Percentiles rank a stretch among this genome's conserved stretches.
These are phyloP conservation scores for Colletotrichum gloeosporioides DNA, from an alignment of 2,329 filamentous ascomycete genomes.

Conservation along the genomic window DNA sequence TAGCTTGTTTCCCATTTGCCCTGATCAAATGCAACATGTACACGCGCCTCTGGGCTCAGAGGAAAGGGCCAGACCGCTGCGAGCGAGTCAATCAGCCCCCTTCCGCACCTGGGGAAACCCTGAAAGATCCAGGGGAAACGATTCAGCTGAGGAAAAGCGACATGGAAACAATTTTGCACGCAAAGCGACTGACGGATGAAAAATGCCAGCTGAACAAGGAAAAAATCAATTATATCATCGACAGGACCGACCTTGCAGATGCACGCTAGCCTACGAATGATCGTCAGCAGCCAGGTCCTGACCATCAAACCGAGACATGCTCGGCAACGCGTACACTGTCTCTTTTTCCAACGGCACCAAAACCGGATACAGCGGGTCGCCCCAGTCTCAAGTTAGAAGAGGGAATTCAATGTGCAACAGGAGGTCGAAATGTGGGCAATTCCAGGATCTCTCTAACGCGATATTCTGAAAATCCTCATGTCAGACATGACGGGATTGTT, in stretches of 20 bases:
- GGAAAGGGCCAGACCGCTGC: not conserved
- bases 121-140: not conserved
- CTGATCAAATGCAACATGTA: not conserved
- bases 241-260: not conserved
- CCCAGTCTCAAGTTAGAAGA: slow-evolving; percentile 1
- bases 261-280: not conserved
- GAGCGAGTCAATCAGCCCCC: not conserved
- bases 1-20: not conserved
- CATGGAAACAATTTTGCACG: not conserved
- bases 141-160: not conserved
- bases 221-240: not conserved
- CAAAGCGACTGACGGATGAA: not conserved
- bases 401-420: not conserved
- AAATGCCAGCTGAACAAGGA: not conserved
- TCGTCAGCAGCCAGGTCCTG: not conserved
- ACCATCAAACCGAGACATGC: slow-evolving; percentile 10
- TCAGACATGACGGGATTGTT: not conserved
- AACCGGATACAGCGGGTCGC: not conserved
- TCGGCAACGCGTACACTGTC: not conserved
- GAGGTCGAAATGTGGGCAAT: not conserved
- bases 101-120: not conserved
- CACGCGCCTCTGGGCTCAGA: not conserved
- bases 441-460: not conserved
- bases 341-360: not conserved
- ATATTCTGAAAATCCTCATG: not conserved